A percentile compares a stretch with the other conserved stretches of the same genome.
Conservation (phyloP, 306 rosid species). For the Sindora glabra region DNA sequence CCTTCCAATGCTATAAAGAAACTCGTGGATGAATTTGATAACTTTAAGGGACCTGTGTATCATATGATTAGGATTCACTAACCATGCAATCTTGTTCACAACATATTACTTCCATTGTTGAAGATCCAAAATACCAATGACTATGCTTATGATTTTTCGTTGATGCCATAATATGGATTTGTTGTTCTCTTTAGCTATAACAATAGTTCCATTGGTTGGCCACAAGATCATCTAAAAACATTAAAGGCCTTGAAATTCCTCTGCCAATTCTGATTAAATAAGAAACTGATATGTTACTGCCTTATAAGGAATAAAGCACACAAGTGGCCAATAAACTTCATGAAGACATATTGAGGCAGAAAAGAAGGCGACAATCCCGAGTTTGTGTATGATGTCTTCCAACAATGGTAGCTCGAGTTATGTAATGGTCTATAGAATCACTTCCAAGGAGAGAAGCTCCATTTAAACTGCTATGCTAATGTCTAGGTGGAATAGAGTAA, state of each 20-base stretch:
- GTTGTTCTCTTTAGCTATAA: conserved; percentile 80
- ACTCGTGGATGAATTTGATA: conserved; percentile 43
- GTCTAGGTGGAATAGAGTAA: no score
- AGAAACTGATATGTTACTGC: no score
- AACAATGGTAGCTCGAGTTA: no score
- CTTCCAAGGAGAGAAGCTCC: no score
- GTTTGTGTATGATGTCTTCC: no score
- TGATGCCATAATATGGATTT: conserved; percentile 55
- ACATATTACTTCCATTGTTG: conserved; percentile 58
- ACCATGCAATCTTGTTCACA: conserved; percentile 84
- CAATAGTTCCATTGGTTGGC: conserved; percentile 88
- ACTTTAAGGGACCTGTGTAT: conserved; percentile 55
- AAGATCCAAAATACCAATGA: conserved; percentile 38
- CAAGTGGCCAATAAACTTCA: no score
- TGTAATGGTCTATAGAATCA: no score
- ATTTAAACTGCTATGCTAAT: no score
- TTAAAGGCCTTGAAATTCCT: conserved; percentile 57
- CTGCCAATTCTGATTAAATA: no score
- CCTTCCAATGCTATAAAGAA: conserved; percentile 49
- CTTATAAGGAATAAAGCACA: no score
- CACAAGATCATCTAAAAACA: conserved; percentile 58
- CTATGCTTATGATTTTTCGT: conserved; percentile 74
- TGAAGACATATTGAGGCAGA: no score
- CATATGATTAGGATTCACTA: conserved; percentile 94
- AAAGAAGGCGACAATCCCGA: no score